phyloP scores from a whole-genome alignment of 1,284 basidiomycete genomes.

The Retiboletus flavoniger region DNA sequence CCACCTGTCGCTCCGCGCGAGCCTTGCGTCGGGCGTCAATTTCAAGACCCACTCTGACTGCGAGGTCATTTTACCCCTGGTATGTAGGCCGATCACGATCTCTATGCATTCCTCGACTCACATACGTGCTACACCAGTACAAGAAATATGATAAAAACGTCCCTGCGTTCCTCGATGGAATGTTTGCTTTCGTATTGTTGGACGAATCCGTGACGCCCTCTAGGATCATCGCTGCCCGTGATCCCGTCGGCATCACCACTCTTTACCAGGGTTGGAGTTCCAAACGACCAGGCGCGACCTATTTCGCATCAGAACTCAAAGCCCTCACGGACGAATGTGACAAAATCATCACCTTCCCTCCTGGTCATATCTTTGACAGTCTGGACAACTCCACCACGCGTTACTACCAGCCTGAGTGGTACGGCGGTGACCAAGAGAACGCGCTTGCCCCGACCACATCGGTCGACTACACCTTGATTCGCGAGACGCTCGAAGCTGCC shows the following conservation, averaged over 20 bases:
- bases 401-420: slow-evolving; percentile 89
- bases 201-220: slow-evolving; percentile 91
- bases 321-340: slow-evolving; percentile 92
- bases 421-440: slow-evolving; percentile 68
- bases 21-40: slow-evolving; percentile 62
- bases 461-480: slow-evolving; percentile 70
- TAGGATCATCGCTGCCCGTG: slow-evolving; percentile 91
- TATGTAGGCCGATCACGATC: slow-evolving; percentile 38
- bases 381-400: slow-evolving; percentile 70
- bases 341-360: slow-evolving; percentile 93
- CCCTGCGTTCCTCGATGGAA: slow-evolving; percentile 88
- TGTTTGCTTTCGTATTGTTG: slow-evolving; percentile 98
- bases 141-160: slow-evolving; percentile 76
- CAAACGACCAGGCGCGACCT: slow-evolving; percentile 79
- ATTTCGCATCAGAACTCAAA: slow-evolving; percentile 97
- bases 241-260: slow-evolving; percentile 98
- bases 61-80: slow-evolving; percentile 93
- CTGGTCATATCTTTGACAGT: slow-evolving; percentile 94
- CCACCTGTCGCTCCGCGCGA: slow-evolving; percentile 80
- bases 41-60: slow-evolving; percentile 99
- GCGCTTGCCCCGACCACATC: slow-evolving; percentile 60
- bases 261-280: slow-evolving; percentile 96
- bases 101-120: slow-evolving; percentile 3
- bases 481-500: slow-evolving; percentile 86
- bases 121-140: slow-evolving; percentile 56